Conservation (phyloP, 1,284 basidiomycete genomes). For the Ustilago loliicola region DNA sequence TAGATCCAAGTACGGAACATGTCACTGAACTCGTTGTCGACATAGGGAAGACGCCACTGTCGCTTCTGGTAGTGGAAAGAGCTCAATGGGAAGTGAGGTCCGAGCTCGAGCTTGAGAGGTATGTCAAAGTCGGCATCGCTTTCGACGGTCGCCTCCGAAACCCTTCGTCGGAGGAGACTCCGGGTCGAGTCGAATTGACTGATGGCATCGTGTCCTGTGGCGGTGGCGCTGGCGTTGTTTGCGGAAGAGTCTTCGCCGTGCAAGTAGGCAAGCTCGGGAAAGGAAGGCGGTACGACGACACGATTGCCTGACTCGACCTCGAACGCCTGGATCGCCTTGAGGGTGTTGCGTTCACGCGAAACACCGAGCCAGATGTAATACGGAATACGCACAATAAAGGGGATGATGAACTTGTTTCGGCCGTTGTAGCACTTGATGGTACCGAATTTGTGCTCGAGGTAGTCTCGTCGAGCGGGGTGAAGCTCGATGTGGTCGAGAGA, state of each 20-base stretch:
- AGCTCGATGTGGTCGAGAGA: conserved; percentile 83
- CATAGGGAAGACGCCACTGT: conserved; percentile 78
- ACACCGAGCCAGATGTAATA: conserved; percentile 85
- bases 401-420: conserved; percentile 80
- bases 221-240: conserved; percentile 30
- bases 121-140: conserved; percentile 70
- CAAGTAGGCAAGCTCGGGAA: conserved; percentile 65
- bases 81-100: conserved; percentile 74
- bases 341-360: conserved; percentile 78
- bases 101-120: conserved; percentile 64
- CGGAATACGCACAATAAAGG: conserved; percentile 78
- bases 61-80: conserved; percentile 82
- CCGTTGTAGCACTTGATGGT: conserved; percentile 78
- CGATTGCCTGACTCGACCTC: conserved; percentile 80
- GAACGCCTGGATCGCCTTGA: conserved; percentile 77
- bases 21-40: conserved; percentile 80
- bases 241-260: conserved; percentile 38
- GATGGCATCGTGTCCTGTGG: conserved; percentile 70
- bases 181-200: conserved; percentile 60
- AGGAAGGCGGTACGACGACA: conserved; percentile 67
- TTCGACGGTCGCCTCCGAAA: conserved; percentile 72
- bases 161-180: conserved; percentile 60
- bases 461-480: conserved; percentile 77
- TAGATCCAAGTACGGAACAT: conserved; percentile 84
- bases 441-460: conserved; percentile 85